Percentiles rank a stretch among this genome's conserved stretches.
Conservation (phyloP, 805 yeast genomes). For the Pichia manshurica region DNA sequence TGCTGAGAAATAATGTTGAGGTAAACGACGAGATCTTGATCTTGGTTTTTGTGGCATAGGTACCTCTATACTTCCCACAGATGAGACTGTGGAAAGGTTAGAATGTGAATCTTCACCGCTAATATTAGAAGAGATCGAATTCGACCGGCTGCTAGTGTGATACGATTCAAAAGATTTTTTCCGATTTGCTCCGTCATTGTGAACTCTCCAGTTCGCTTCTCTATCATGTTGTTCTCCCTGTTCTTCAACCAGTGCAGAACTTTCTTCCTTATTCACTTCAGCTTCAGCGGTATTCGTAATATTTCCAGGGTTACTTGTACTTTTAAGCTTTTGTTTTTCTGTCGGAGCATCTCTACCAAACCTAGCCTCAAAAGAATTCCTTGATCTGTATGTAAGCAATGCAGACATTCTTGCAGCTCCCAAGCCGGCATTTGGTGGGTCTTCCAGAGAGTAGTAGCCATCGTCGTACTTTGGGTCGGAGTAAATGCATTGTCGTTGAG, state of each 20-base stretch:
- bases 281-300: slow-evolving; percentile 1
- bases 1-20: slow-evolving; percentile 78
- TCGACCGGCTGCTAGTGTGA: slow-evolving; percentile 24
- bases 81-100: slow-evolving; percentile 7
- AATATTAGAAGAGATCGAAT: slow-evolving; percentile 26
- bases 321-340: slow-evolving; percentile 21
- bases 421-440: slow-evolving; percentile 79
- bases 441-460: slow-evolving; percentile 75
- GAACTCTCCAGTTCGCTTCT: slow-evolving; percentile 77
- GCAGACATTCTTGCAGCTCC: slow-evolving; percentile 99
- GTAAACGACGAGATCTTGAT: slow-evolving; percentile 34
- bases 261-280: slow-evolving; percentile 17
- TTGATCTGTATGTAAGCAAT: slow-evolving; percentile 80
- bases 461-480: slow-evolving; percentile 91
- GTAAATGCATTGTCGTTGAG: slow-evolving; percentile 93
- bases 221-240: slow-evolving; percentile 26
- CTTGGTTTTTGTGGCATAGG: slow-evolving; percentile 25
- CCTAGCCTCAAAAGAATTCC: slow-evolving; percentile 85
- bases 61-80: not conserved
- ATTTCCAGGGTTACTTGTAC: slow-evolving; percentile 4
- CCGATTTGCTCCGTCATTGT: slow-evolving; percentile 66
- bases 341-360: slow-evolving; percentile 80
- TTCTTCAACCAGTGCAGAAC: slow-evolving; percentile 18
- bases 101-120: slow-evolving; percentile 4
- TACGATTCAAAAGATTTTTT: slow-evolving; percentile 26